Evolutionary conservation across 768 basidiomycete genomes (phyloP), one percentile per base, ranked within the genome.

Genomic region (Suillus spraguei): DNA sequence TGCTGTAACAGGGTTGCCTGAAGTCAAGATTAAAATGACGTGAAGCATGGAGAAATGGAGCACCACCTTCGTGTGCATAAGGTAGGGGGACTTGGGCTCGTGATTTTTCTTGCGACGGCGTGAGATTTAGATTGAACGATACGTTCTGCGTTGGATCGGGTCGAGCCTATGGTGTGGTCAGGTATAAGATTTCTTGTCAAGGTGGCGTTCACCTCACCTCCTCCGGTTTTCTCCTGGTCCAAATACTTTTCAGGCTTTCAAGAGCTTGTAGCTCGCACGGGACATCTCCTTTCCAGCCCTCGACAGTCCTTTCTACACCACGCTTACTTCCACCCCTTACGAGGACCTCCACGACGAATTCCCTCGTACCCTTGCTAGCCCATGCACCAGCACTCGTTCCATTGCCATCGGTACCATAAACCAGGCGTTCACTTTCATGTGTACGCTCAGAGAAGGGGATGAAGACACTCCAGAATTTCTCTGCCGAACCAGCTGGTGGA

Each of bases 101-200:
- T 24, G 90, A 88, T 65, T 85, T 83, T 70, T 89, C 88, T 71
- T 98, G 97, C 28, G 90, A 85, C 17, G 85, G 80, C 10, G 95
- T 98, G 60, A 98, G 84, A 60, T 79, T 85, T 35, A 98, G 83
- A 73, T 97, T 97, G 82, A 99, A 98, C 0, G 94, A 83, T n/a
- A 92, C 75, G 67, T 87, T 83, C 60, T 87, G 83, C 3, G 86
- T 87, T 2, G 89, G 85, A 69, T 94, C 87, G 6, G 79, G 76
- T n/a, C 77, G 70, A 44, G 73, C 69, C 77, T 80, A 63, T 22
- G 24, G 7, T 66, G 64, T 53, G 41, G 52, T 61, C 33, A 62
- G 61, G 47, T 24, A 32, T 32, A 42, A 16, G 38, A 22, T 8
- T 28, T 62, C 28, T 50, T 35, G 38, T 58, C 61, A 52, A 58